Base-by-base conservation (phyloP, 805 yeast species). In the Candida hungchunana region DNA sequence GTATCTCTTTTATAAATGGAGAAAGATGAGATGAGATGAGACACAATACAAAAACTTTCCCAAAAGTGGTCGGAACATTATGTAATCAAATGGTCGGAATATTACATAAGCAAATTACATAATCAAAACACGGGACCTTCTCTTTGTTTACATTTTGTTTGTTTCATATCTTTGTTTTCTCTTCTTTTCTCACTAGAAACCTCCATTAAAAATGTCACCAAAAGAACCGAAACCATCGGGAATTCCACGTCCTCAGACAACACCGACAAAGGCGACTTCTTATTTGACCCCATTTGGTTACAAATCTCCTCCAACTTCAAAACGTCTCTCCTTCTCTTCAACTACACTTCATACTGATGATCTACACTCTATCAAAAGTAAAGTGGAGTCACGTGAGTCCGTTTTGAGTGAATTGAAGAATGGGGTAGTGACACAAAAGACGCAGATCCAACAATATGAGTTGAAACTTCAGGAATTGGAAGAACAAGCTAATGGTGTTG, bases 401-500 rank as follows among this genome's bases (percentile, higher is more conserved):
- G 52, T 40, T n/a, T 53, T 48, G 34, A 23, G 31, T 12, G 50
- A 40, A 17, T 42, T 45, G 16, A 49, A 46, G 18, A 46, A 49
- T 6, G 35, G 47, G 15, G 47, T 58, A 2, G 48, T 56, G 46
- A 56, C 62, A 2, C 29, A 58, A 7, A 61, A 62, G 37, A 67
- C 72, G 0, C 62, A 63, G 34, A 60, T 58, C 22, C 64, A 63
- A 7, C 58, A 58, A 17, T 50, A 59, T 20, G 72, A 66, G 29
- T 44, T 66, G 18, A 63, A 63, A 20, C 59, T 54, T 32, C 59
- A 47, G 27, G 60, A 56, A 28, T 40, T 60, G 7, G 55, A 54
- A n/a, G 60, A 55, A 17, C 40, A 42, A 25, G 32, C 46, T 5
- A 17, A 29, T 7, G 14, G 29, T 2, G 31, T 55, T 3, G 38